phyloP scores from a whole-genome alignment of 1,284 basidiomycete species.

The Chalciporus sp. region DNA sequence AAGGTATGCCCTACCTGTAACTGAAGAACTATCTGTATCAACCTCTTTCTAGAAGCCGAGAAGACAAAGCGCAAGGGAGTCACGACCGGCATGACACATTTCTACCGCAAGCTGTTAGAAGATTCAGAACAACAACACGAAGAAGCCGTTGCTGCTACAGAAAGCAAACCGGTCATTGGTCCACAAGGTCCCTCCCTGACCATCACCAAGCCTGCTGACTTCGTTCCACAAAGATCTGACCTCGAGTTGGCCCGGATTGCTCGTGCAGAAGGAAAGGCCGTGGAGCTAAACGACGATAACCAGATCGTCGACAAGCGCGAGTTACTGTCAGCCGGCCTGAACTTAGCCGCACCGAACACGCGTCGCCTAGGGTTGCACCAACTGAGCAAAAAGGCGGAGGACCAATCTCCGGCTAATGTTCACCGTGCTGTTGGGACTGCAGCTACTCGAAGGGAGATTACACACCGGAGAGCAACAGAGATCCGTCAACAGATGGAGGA shows the following conservation, averaged over 20 bases:
- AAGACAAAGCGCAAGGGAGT: constrained; percentile 63
- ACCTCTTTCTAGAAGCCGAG: constrained; percentile 49
- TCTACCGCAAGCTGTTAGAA: constrained; percentile 84
- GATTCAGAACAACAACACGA: constrained; percentile 82
- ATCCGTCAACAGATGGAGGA: constrained; percentile 74
- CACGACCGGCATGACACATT: constrained; percentile 80
- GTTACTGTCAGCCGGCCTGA: constrained; percentile 88
- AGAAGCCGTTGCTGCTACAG: constrained; percentile 73
- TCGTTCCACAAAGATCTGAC: constrained; percentile 60
- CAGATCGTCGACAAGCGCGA: constrained; percentile 97
- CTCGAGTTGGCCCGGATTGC: constrained; percentile 70
- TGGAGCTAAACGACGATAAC: constrained; percentile 97
- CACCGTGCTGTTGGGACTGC: constrained; percentile 82
- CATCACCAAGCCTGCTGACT: constrained; percentile 69
- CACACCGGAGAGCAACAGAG: constrained; percentile 74
- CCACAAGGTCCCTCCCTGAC: constrained; percentile 62
- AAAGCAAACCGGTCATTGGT: constrained; percentile 58
- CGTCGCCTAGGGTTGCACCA: constrained; percentile 54
- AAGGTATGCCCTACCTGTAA: constrained; percentile 60
- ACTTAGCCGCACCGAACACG: constrained; percentile 83
- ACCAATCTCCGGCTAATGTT: constrained; percentile 39
- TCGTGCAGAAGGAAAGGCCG: constrained; percentile 75
- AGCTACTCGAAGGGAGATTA: constrained; percentile 78
- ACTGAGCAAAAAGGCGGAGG: constrained; percentile 25
- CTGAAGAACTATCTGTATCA: not conserved